Conservation (phyloP, 768 basidiomycete genomes). For the Scleroderma bovista region DNA sequence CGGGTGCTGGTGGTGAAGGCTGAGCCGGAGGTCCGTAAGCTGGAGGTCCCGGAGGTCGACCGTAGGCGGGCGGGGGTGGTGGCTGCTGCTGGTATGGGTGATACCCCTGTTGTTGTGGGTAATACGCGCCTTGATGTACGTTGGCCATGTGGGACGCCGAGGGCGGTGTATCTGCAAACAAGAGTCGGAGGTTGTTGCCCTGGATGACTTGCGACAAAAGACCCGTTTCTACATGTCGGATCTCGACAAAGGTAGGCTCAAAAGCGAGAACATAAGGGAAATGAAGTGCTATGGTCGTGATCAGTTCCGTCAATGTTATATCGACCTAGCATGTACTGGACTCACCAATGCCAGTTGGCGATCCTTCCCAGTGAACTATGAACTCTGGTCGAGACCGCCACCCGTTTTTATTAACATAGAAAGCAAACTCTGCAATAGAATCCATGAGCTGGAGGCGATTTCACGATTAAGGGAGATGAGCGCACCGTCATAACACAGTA, state of each 20-base stretch:
- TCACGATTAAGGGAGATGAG: not conserved
- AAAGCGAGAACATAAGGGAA: slow-evolving; percentile 97
- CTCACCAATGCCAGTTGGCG: slow-evolving; percentile 91
- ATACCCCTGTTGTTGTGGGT: slow-evolving; percentile 21
- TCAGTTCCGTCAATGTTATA: not conserved
- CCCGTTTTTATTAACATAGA: slow-evolving; percentile 97
- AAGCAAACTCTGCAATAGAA: slow-evolving; percentile 77
- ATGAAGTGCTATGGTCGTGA: slow-evolving; percentile 67
- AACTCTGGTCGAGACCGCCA: slow-evolving; percentile 87
- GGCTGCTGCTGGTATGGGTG: slow-evolving; percentile 26
- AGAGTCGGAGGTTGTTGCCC: slow-evolving; percentile 80
- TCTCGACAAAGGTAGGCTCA: slow-evolving; percentile 94
- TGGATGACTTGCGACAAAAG: slow-evolving; percentile 91
- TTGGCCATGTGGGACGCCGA: slow-evolving; percentile 63
- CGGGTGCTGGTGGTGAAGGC: not conserved
- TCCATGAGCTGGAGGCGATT: slow-evolving; percentile 6
- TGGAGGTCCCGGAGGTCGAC: slow-evolving; percentile 7
- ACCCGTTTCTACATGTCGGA: slow-evolving; percentile 92
- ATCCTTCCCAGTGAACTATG: slow-evolving; percentile 96
- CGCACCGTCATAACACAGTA: slow-evolving; percentile 95
- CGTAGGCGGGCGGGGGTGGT: slow-evolving; percentile 10
- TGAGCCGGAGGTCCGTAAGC: slow-evolving; percentile 1
- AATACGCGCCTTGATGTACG: slow-evolving; percentile 32
- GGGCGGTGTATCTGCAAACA: slow-evolving; percentile 92
- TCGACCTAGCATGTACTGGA: slow-evolving; percentile 5